Percentiles rank a stretch among this genome's conserved stretches.
These are phyloP conservation scores for Pseudoperonospora humuli DNA, from an alignment of 352 stramenopile species.

Conservation along the genomic window DNA sequence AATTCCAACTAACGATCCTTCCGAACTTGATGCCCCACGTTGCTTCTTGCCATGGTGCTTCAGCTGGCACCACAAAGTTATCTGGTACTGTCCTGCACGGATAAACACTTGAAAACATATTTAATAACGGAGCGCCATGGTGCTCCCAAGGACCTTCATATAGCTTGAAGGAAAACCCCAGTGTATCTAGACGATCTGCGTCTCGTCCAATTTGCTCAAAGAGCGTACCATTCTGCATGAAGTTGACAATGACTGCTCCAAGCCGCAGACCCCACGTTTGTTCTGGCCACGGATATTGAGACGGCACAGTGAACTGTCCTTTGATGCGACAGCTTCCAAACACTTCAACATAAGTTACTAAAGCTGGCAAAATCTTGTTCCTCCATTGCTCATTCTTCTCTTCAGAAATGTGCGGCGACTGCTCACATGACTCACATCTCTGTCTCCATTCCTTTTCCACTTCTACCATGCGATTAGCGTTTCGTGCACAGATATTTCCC, in stretches of 20 bases:
- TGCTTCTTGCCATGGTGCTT: constrained; percentile 14
- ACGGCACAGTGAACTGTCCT: constrained; percentile 17
- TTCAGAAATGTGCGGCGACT: constrained; percentile 1
- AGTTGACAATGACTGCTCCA: constrained; percentile 13
- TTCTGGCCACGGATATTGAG: constrained; percentile 17
- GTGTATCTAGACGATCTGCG: constrained; percentile 11
- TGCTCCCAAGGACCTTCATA: constrained; percentile 8
- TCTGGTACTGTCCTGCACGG: constrained; percentile 11
- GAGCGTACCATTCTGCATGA: constrained; percentile 12
- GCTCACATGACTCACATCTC: background rate
- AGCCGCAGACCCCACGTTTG: constrained; percentile 17
- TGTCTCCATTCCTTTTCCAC: constrained; percentile 10
- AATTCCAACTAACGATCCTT: constrained; percentile 20
- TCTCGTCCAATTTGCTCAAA: constrained; percentile 24
- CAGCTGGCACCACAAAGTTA: constrained; percentile 17
- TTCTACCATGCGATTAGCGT: constrained; percentile 5
- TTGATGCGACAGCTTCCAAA: constrained; percentile 19
- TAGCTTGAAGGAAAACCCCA: constrained; percentile 23
- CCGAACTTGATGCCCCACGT: constrained; percentile 22
- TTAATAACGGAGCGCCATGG: constrained; percentile 10
- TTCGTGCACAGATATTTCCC: constrained; percentile 12
- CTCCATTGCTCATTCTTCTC: constrained; percentile 11
- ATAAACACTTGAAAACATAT: constrained; percentile 11
- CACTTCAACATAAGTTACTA: constrained; percentile 17
- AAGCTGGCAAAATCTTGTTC: constrained; percentile 13